Percentiles rank a stretch among this genome's conserved stretches.
phyloP scores from a whole-genome alignment of 805 yeast genomes.

The Monosporozyma siamensis region DNA sequence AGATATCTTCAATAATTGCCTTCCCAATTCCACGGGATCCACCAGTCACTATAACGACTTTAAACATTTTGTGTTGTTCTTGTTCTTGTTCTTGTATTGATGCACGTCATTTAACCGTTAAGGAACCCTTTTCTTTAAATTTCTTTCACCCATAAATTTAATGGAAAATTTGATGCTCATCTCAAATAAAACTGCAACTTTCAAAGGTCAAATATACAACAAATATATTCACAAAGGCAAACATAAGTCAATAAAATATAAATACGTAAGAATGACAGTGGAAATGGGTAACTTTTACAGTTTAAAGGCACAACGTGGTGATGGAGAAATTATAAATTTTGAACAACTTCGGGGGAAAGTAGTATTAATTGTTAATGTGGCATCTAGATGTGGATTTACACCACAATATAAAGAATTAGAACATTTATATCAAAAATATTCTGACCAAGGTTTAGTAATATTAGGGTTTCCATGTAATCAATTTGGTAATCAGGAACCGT shows the following conservation, averaged over 20 bases:
- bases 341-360: constrained; percentile 63
- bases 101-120: not conserved
- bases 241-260: too few species aligned
- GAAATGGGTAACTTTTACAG: constrained; percentile 29
- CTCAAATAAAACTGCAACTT: too few species aligned
- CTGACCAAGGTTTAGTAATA: constrained; percentile 52
- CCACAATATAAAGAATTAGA: constrained; percentile 73
- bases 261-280: not conserved
- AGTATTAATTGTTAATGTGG: constrained; percentile 79
- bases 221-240: too few species aligned
- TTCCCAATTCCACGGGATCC: constrained; percentile 74
- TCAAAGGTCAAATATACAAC: too few species aligned
- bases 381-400: constrained; percentile 76
- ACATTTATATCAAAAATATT: constrained; percentile 52
- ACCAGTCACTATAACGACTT: constrained; percentile 46
- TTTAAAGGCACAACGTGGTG: not conserved
- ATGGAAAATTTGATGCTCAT: too few species aligned
- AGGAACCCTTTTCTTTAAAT: too few species aligned
- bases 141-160: too few species aligned
- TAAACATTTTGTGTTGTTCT: constrained; percentile 9
- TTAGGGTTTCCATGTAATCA: constrained; percentile 91
- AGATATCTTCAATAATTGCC: constrained; percentile 52
- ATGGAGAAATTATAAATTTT: constrained; percentile 52
- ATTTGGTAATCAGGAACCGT: constrained; percentile 76
- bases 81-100: too few species aligned